Evolutionary conservation across 306 rosid genomes (phyloP).

Genomic region (Cucumis melo): DNA sequence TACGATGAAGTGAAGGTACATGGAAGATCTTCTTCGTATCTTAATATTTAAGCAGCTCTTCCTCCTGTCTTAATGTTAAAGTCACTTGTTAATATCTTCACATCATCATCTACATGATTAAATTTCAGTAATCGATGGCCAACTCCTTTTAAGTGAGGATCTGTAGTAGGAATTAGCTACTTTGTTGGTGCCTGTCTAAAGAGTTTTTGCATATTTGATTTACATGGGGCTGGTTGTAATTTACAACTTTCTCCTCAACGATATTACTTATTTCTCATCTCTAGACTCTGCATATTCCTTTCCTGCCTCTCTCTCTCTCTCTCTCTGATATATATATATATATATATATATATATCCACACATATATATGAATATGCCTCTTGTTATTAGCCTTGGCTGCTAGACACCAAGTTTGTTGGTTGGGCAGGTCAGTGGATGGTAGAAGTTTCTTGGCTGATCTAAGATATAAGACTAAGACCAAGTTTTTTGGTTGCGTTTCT

Average conservation of each 20-base stretch:
- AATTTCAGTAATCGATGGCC: neutral
- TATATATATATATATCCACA: too few relatives aligned
- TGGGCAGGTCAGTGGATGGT: neutral
- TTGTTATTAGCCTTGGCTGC: neutral
- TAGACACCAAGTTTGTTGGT: conserved; percentile 1
- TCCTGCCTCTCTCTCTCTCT: neutral
- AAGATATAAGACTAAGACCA: neutral
- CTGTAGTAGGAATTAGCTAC: neutral
- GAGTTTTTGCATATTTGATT: neutral
- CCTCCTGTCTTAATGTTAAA: neutral
- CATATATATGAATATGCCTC: neutral
- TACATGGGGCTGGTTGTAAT: neutral
- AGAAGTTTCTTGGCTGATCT: neutral
- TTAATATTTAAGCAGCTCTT: neutral
- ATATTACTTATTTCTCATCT: neutral
- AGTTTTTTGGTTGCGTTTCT: neutral
- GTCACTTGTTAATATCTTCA: neutral
- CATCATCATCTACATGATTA: neutral
- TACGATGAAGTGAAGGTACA: conserved; percentile 92
- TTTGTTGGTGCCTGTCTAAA: neutral
- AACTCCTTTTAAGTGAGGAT: neutral
- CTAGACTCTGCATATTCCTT: neutral
- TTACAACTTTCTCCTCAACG: neutral
- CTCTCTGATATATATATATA: too few relatives aligned
- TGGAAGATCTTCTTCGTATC: neutral